phyloP scores from a whole-genome alignment of 768 basidiomycete genomes.

The Terana coerulea region DNA sequence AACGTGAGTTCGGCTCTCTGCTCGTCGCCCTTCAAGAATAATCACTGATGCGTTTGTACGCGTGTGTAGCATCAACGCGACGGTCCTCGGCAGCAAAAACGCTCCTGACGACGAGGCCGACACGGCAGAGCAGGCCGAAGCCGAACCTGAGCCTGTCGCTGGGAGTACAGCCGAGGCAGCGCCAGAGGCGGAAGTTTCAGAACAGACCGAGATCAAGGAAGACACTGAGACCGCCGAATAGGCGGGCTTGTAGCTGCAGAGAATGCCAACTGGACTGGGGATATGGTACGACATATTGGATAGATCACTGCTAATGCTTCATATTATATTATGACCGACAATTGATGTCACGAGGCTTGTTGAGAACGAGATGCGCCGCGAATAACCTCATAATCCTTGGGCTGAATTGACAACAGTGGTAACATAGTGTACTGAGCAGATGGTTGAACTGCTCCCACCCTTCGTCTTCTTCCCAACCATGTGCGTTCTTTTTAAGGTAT shows the following conservation, averaged over 20 bases:
- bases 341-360: no score
- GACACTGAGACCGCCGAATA: neutral
- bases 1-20: conserved; percentile 45
- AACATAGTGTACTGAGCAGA: no score
- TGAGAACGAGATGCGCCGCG: no score
- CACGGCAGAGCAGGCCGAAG: neutral
- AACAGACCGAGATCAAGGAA: neutral
- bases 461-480: no score
- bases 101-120: conserved; percentile 35
- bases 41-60: neutral
- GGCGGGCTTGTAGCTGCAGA: neutral
- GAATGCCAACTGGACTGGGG: neutral
- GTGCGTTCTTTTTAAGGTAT: no score
- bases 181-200: neutral
- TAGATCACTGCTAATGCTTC: no score
- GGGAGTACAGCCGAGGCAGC: neutral
- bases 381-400: no score
- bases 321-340: no score
- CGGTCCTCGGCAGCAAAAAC: conserved; percentile 67
- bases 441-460: no score
- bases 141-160: neutral
- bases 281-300: no score
- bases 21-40: neutral
- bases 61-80: conserved; percentile 64
- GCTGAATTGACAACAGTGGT: no score